These are phyloP conservation scores for Plenodomus lindquistii DNA, from an alignment of 2,329 filamentous ascomycete species.

Conservation along the genomic window DNA sequence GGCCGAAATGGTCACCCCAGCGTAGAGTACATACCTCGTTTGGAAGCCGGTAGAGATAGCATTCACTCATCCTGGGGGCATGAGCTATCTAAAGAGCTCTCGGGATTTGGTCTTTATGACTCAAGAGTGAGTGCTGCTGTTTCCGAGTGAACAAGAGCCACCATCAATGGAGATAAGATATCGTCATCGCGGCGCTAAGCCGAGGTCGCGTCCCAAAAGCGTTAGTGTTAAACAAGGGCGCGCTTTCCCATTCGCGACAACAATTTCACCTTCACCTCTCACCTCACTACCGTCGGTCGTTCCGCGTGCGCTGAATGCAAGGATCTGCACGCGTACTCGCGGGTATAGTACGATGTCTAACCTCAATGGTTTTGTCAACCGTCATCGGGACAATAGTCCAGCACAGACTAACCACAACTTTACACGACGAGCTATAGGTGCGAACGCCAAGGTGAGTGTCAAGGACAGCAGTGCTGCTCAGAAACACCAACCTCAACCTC, in stretches of 20 bases:
- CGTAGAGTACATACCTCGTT: constrained; percentile 36
- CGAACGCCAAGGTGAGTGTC: constrained; percentile 25
- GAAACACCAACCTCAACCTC: constrained; percentile 10
- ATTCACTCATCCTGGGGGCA: constrained; percentile 25
- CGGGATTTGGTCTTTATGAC: background rate
- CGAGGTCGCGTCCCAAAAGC: constrained; percentile 6
- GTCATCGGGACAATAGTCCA: constrained; percentile 20
- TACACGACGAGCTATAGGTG: constrained; percentile 21
- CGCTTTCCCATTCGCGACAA: constrained; percentile 32
- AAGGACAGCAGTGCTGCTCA: constrained; percentile 11
- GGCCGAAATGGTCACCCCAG: background rate
- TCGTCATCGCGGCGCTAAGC: constrained; percentile 29
- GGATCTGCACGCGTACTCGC: background rate
- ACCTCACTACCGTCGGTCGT: constrained; percentile 8
- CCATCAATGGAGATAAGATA: constrained; percentile 28
- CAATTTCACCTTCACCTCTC: constrained; percentile 14
- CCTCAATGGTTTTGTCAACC: constrained; percentile 28
- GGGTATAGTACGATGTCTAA: background rate
- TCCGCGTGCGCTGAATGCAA: background rate
- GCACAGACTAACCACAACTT: constrained; percentile 11
- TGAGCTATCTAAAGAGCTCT: background rate
- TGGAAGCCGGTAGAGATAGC: constrained; percentile 41
- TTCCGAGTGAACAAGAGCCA: constrained; percentile 9
- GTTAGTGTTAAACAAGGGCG: constrained; percentile 26
- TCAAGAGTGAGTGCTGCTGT: constrained; percentile 1